Percentiles rank a stretch among this genome's conserved stretches.
Evolutionary conservation across 164 flowering plant genomes (phyloP).

Genomic region (Umbilicus rupestris): DNA sequence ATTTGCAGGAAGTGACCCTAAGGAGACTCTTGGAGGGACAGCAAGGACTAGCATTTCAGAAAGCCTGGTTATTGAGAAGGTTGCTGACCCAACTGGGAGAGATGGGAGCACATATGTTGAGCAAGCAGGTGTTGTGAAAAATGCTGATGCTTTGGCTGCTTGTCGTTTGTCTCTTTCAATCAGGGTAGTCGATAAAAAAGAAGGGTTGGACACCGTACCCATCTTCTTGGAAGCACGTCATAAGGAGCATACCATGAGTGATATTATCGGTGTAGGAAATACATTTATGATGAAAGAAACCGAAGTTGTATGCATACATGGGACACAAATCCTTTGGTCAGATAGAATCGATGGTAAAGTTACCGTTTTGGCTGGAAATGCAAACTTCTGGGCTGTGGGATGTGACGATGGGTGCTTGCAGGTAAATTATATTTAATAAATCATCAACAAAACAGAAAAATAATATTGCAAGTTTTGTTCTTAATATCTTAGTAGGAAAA

Average conservation of each 20-base stretch:
- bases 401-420: conserved; percentile 93
- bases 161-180: conserved; percentile 40
- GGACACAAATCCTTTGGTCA: conserved; percentile 70
- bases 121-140: conserved; percentile 30
- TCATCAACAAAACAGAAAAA: too few relatives aligned
- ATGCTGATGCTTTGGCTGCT: conserved; percentile 24
- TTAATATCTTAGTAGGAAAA: neutral
- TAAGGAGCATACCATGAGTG: conserved; percentile 63
- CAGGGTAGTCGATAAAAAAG: conserved; percentile 70
- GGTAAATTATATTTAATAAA: conserved; percentile 29
- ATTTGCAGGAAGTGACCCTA: conserved; percentile 30
- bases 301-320: conserved; percentile 64
- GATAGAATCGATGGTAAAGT: conserved; percentile 79
- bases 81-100: conserved; percentile 31
- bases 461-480: too few relatives aligned
- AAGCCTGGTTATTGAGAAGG: conserved; percentile 82
- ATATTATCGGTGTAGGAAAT: conserved; percentile 56
- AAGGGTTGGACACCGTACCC: conserved; percentile 43
- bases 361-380: conserved; percentile 92
- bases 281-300: conserved; percentile 60
- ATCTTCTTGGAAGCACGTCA: conserved; percentile 80
- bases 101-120: conserved; percentile 52
- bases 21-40: conserved; percentile 60
- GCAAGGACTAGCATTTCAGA: conserved; percentile 76
- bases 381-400: conserved; percentile 96